Percentiles rank a stretch among this genome's conserved stretches.
phyloP scores from a whole-genome alignment of 129 eudicot species.

The Erigeron canadensis region DNA sequence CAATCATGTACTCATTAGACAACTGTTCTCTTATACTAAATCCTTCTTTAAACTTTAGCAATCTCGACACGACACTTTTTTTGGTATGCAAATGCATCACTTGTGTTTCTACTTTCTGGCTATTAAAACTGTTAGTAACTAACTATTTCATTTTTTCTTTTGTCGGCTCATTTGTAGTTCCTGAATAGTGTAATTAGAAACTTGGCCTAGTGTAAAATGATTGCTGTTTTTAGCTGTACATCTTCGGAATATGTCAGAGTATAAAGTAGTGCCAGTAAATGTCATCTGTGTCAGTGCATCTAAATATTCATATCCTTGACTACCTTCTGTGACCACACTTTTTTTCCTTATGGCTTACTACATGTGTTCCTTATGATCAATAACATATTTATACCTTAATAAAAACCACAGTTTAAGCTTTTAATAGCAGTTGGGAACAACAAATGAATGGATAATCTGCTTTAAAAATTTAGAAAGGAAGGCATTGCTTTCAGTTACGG shows the following conservation, averaged over 20 bases:
- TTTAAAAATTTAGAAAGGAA: background rate
- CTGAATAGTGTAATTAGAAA: background rate
- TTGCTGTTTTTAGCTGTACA: background rate
- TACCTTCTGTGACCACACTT: background rate
- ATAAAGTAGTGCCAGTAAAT: background rate
- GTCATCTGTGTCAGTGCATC: background rate
- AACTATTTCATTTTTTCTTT: background rate
- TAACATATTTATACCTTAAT: background rate
- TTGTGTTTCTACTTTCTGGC: background rate
- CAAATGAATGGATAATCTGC: background rate
- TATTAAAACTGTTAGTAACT: background rate
- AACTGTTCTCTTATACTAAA: background rate
- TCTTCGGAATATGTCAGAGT: background rate
- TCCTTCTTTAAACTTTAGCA: background rate
- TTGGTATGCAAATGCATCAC: constrained; percentile 8
- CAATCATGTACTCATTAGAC: background rate
- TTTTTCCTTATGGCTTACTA: background rate
- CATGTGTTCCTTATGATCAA: background rate
- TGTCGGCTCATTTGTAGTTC: background rate
- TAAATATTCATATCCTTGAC: background rate
- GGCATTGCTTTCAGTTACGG: background rate
- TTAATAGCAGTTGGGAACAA: background rate
- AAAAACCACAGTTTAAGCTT: background rate
- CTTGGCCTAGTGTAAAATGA: background rate
- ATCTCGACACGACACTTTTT: constrained; percentile 1